Percentiles rank a stretch among this genome's conserved stretches.
Evolutionary conservation across 2,329 filamentous ascomycete genomes (phyloP).

Genomic region (Xylariales sp.): DNA sequence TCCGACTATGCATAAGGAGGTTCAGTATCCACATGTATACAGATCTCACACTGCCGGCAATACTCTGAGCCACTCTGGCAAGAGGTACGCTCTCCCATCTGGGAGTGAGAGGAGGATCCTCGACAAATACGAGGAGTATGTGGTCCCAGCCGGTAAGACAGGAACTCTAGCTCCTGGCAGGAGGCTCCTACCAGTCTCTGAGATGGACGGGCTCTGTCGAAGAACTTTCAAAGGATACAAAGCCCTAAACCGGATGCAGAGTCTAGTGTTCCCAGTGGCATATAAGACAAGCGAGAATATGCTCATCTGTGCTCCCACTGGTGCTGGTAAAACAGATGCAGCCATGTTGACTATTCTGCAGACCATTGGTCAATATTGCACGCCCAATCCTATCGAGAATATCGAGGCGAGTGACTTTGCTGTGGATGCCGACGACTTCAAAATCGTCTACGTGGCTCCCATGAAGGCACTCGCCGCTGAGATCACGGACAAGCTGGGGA

Average conservation of each 20-base stretch:
- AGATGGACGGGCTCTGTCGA: conserved; percentile 83
- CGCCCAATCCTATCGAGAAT: conserved; percentile 73
- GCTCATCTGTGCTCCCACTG: conserved; percentile 96
- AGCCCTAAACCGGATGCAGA: conserved; percentile 95
- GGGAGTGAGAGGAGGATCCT: conserved; percentile 68
- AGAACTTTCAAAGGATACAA: conserved; percentile 95
- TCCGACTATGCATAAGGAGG: conserved; percentile 65
- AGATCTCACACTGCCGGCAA: conserved; percentile 80
- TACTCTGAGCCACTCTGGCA: conserved; percentile 71
- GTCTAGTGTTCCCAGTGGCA: conserved; percentile 88
- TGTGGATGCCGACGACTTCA: conserved; percentile 85
- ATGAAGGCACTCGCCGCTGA: conserved; percentile 99
- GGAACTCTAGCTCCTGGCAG: conserved; percentile 69
- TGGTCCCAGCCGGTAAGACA: conserved; percentile 75
- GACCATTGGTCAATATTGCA: conserved; percentile 78
- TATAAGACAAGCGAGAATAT: conserved; percentile 98
- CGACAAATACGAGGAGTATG: conserved; percentile 84
- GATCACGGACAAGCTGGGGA: conserved; percentile 90
- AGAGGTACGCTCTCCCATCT: conserved; percentile 74
- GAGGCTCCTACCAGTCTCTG: conserved; percentile 71
- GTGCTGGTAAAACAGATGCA: conserved; percentile 97
- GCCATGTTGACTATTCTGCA: conserved; percentile 96
- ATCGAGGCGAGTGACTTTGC: conserved; percentile 71
- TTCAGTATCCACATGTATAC: conserved; percentile 91
- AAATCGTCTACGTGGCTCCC: conserved; percentile 96